phyloP scores from a whole-genome alignment of 2,329 filamentous ascomycete species.

The Metarhizium humberi region DNA sequence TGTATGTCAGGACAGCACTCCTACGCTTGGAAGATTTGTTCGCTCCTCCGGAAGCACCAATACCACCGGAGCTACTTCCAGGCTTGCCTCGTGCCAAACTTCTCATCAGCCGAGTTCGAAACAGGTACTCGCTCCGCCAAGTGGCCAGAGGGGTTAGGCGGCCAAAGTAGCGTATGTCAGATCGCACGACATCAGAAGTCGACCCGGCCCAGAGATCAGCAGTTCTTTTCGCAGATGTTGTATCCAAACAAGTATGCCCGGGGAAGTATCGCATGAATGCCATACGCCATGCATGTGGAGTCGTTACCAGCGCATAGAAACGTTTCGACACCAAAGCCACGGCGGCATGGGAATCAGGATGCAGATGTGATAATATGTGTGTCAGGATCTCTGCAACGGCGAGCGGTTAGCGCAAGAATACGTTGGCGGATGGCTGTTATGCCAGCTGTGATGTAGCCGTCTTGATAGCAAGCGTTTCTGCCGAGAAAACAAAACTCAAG shows the following conservation, averaged over 20 bases:
- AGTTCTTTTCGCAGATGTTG: conserved; percentile 23
- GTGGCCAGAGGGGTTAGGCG: conserved; percentile 77
- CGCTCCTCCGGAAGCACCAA: conserved; percentile 41
- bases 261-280: conserved; percentile 89
- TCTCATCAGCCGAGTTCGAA: conserved; percentile 74
- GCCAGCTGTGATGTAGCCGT: neutral
- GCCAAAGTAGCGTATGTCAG: conserved; percentile 71
- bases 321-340: conserved; percentile 81
- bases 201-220: conserved; percentile 34
- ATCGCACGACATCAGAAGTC: conserved; percentile 46
- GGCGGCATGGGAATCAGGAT: conserved; percentile 71
- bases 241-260: conserved; percentile 43
- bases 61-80: conserved; percentile 40
- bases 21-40: conserved; percentile 52
- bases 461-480: neutral
- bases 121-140: conserved; percentile 92
- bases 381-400: conserved; percentile 69
- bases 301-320: conserved; percentile 80
- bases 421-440: conserved; percentile 8
- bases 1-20: conserved; percentile 73
- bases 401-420: neutral
- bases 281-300: conserved; percentile 86
- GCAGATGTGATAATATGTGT: conserved; percentile 82
- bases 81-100: conserved; percentile 79
- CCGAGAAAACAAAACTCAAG: neutral